Base-by-base conservation (phyloP, 2,329 filamentous ascomycete genomes). In the Penicillium aurantiogriseum region DNA sequence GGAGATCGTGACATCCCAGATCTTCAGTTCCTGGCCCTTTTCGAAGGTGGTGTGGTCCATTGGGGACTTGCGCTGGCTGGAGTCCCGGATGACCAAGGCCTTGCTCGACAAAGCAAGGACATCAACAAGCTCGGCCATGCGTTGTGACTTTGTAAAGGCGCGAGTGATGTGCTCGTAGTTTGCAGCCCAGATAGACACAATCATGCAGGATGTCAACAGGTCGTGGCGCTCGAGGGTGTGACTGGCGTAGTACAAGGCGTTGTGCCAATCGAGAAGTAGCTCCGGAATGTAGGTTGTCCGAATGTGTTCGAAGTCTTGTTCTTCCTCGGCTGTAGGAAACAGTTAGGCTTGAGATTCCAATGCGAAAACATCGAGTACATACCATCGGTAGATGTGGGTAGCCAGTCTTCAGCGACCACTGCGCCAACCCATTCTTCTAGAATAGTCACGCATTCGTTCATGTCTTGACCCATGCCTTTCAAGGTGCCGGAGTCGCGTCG, bases 201-300 rank as follows among this genome's bases (percentile, higher is more conserved):
- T 90, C 89, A 99, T 93, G 67, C 88, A 90, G 69, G 93, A 87
- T 27, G 94, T 82, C 19, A 96, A 81, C 63, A 88, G 84, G 57
- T 93, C 90, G 43, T 91, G 57, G n/a, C 61, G 86, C 45, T 86
- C 88, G 43, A 95, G 79, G 48, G 85, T 82, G 46, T 86, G 87
- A 4, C 91, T 91, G 0, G 89, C 88, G 69, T 89, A 89, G 71
- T 95, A 89, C 49, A 97, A 79, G 1, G 89, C 87, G 67, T 85
- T 88, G 70, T 94, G 85, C 72, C 94, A 97, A 3, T 89, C 90
- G 49, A 99, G 82, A 42, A 96, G 80, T 19, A 90, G 84, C 71
- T 97, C 92, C 2, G 94, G 92, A 3, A 99, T 81, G 74, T 96
- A 97, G 0, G 85, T 84, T 54, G 86, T 83, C 63, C 92, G 86